These are phyloP conservation scores for Torulaspora globosa DNA, from an alignment of 1,139 yeast species.

Conservation along the genomic window DNA sequence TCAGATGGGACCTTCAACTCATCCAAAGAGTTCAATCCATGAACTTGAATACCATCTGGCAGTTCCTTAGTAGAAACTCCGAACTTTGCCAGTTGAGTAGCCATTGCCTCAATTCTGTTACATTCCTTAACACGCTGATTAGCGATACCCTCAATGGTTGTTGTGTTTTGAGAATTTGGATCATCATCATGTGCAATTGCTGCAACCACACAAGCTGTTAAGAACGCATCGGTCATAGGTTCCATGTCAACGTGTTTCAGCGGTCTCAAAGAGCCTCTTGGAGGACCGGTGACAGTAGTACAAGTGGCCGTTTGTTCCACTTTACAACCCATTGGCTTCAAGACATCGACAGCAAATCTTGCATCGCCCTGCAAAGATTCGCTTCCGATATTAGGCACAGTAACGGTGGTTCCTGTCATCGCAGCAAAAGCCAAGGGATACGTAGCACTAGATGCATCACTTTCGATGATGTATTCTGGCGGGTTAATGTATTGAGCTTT, in stretches of 20 bases:
- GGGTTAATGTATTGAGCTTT: slow-evolving; percentile 79
- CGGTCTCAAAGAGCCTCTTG: slow-evolving; percentile 62
- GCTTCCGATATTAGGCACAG: slow-evolving; percentile 91
- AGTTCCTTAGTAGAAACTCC: slow-evolving; percentile 83
- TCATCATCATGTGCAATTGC: slow-evolving; percentile 59
- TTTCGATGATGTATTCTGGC: slow-evolving; percentile 77
- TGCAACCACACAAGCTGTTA: slow-evolving; percentile 95
- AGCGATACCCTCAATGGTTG: slow-evolving; percentile 91
- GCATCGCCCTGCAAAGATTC: slow-evolving; percentile 96
- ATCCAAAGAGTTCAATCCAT: slow-evolving; percentile 53
- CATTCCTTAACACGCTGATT: slow-evolving; percentile 98
- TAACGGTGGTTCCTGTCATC: slow-evolving; percentile 88
- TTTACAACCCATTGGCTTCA: slow-evolving; percentile 90
- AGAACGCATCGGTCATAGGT: slow-evolving; percentile 98
- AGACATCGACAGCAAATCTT: slow-evolving; percentile 87
- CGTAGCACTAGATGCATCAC: slow-evolving; percentile 98
- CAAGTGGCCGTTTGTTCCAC: slow-evolving; percentile 79
- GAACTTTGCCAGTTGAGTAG: slow-evolving; percentile 77
- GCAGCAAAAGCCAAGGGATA: slow-evolving; percentile 98
- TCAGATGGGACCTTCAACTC: slow-evolving; percentile 48
- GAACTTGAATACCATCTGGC: slow-evolving; percentile 87
- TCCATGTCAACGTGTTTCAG: slow-evolving; percentile 88
- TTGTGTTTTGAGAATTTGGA: slow-evolving; percentile 42
- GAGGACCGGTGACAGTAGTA: slow-evolving; percentile 90
- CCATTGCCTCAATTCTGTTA: slow-evolving; percentile 94